phyloP scores from a whole-genome alignment of 169 alveolate genomes.

The Plasmodium berghei region DNA sequence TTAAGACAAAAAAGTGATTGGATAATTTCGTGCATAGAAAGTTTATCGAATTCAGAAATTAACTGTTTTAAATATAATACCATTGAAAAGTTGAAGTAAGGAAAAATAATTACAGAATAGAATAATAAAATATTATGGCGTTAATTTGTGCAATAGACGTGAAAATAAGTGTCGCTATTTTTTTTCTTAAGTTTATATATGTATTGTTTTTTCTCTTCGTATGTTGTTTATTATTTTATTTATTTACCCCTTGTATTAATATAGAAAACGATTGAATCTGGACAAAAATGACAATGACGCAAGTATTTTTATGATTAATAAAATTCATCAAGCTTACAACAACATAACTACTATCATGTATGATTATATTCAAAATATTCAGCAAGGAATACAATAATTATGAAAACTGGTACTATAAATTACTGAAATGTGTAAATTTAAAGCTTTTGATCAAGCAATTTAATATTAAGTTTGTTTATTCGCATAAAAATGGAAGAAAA shows the following conservation, averaged over 20 bases:
- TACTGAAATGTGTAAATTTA: too few species aligned
- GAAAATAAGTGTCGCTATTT: background rate
- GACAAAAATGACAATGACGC: conserved; percentile 75
- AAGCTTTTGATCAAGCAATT: too few species aligned
- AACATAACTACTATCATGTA: conserved; percentile 74
- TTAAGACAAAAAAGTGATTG: conserved; percentile 74
- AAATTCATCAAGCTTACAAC: conserved; percentile 73
- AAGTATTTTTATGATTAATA: conserved; percentile 68
- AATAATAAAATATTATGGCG: background rate
- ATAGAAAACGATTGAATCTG: conserved; percentile 51
- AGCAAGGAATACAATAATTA: conserved; percentile 63
- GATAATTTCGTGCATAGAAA: conserved; percentile 59
- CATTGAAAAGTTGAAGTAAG: conserved; percentile 68
- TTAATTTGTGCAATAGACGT: background rate
- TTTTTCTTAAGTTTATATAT: background rate
- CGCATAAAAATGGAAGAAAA: too few species aligned
- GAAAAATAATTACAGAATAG: background rate
- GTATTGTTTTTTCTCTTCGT: background rate
- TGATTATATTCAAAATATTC: conserved; percentile 72
- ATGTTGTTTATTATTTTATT: background rate
- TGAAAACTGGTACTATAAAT: background rate
- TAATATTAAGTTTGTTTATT: too few species aligned
- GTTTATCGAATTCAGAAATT: conserved; percentile 70
- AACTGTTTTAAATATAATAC: conserved; percentile 75
- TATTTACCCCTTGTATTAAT: background rate